phyloP scores from a whole-genome alignment of 306 rosid species.

The Hippophae tibetana region DNA sequence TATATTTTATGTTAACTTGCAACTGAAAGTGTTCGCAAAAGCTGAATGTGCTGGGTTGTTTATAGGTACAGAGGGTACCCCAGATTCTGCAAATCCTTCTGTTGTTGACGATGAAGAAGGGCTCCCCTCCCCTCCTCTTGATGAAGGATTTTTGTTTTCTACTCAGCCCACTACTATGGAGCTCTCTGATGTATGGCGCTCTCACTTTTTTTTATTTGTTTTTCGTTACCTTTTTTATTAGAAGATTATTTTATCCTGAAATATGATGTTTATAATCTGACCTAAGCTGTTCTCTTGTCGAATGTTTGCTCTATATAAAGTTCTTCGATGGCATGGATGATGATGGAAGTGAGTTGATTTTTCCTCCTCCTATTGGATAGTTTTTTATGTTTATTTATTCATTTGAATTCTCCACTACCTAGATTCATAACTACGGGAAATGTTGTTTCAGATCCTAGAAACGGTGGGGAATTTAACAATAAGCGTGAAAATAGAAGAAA shows the following conservation, averaged over 20 bases:
- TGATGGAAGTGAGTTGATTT: constrained; percentile 78
- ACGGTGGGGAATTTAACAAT: constrained; percentile 37
- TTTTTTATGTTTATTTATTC: constrained; percentile 26
- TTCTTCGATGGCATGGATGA: constrained; percentile 99
- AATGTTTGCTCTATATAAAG: constrained; percentile 31
- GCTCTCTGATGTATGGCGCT: constrained; percentile 57
- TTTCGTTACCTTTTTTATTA: too few relatives aligned
- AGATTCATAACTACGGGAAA: constrained; percentile 30
- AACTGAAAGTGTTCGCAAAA: constrained; percentile 1
- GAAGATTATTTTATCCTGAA: not conserved
- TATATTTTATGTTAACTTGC: not conserved
- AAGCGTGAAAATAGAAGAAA: constrained; percentile 48
- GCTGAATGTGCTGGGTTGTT: constrained; percentile 8
- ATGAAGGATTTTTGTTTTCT: constrained; percentile 62
- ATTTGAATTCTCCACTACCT: constrained; percentile 27
- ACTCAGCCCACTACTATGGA: constrained; percentile 58
- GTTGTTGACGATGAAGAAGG: constrained; percentile 72
- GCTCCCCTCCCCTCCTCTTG: constrained; percentile 90
- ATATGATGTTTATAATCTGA: constrained; percentile 31
- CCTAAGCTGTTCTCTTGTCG: constrained; percentile 26
- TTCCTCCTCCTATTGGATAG: constrained; percentile 23
- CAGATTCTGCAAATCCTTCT: constrained; percentile 61
- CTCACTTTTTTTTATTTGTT: constrained; percentile 1
- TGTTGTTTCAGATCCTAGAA: constrained; percentile 79
- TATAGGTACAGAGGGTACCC: constrained; percentile 53